phyloP scores from a whole-genome alignment of 805 yeast species.

The Vanderwaltozyma yarrowii region DNA sequence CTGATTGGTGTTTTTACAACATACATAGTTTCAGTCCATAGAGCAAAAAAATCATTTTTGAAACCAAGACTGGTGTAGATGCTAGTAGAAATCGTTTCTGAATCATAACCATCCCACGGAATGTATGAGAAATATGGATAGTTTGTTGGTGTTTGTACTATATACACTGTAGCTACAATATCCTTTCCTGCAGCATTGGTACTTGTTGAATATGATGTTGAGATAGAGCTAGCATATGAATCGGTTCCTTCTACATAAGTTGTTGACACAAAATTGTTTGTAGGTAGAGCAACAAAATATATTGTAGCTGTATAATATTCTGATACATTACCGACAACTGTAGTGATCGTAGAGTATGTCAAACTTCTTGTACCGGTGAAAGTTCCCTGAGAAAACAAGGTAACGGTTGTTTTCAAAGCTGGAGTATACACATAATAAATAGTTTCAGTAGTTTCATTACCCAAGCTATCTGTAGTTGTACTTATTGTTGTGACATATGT shows the following conservation, averaged over 20 bases:
- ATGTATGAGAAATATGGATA: too few relatives aligned
- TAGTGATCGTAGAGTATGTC: not conserved
- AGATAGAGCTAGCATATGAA: too few relatives aligned
- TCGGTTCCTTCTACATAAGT: not conserved
- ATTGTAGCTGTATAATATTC: not conserved
- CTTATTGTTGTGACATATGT: not conserved
- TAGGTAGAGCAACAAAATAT: not conserved
- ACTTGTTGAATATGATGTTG: too few relatives aligned
- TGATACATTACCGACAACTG: not conserved
- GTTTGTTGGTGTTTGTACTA: too few relatives aligned
- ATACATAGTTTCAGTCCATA: too few relatives aligned
- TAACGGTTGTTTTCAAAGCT: not conserved
- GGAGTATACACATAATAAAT: conserved; percentile 2
- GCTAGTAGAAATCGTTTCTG: too few relatives aligned
- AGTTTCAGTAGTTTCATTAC: conserved; percentile 1
- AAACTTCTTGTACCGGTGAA: not conserved
- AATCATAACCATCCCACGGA: too few relatives aligned
- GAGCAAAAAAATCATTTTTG: too few relatives aligned
- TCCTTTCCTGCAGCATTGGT: too few relatives aligned
- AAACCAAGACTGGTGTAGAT: too few relatives aligned
- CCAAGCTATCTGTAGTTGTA: conserved; percentile 3
- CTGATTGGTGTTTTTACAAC: not conserved
- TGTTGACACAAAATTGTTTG: not conserved
- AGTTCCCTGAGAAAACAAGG: not conserved
- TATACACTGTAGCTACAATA: too few relatives aligned